Evolutionary conservation across 2,329 filamentous ascomycete genomes (phyloP).

Genomic region (Celoporthe dispersa): DNA sequence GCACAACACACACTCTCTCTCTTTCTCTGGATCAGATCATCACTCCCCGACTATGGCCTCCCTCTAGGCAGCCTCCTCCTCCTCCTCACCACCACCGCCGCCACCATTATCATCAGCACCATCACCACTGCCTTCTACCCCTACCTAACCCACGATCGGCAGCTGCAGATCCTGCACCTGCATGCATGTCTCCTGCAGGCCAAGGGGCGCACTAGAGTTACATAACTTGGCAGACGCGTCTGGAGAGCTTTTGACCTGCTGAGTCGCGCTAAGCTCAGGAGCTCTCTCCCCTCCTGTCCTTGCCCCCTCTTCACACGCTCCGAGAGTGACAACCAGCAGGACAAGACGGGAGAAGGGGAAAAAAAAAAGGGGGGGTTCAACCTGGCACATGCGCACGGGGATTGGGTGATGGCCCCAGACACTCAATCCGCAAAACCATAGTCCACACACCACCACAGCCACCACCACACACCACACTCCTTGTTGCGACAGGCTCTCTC

Average conservation of each 20-base stretch:
- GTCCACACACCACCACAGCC: neutral
- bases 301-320: neutral
- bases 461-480: neutral
- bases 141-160: neutral
- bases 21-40: neutral
- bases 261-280: conserved; percentile 18
- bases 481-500: conserved; percentile 9
- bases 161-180: conserved; percentile 16
- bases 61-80: neutral
- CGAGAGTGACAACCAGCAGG: neutral
- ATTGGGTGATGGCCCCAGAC: conserved; percentile 6
- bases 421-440: neutral
- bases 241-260: neutral
- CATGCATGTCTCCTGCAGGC: conserved; percentile 14
- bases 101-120: neutral
- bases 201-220: neutral
- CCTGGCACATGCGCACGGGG: conserved; percentile 9
- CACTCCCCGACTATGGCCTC: neutral
- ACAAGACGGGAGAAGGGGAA: neutral
- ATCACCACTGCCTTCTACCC: neutral
- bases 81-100: neutral
- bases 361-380: conserved; percentile 14
- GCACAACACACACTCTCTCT: neutral
- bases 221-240: neutral
- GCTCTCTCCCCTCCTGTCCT: conserved; percentile 1